These are phyloP conservation scores for Aquanectria penicillioides DNA, from an alignment of 2,329 filamentous ascomycete species.

Conservation along the genomic window DNA sequence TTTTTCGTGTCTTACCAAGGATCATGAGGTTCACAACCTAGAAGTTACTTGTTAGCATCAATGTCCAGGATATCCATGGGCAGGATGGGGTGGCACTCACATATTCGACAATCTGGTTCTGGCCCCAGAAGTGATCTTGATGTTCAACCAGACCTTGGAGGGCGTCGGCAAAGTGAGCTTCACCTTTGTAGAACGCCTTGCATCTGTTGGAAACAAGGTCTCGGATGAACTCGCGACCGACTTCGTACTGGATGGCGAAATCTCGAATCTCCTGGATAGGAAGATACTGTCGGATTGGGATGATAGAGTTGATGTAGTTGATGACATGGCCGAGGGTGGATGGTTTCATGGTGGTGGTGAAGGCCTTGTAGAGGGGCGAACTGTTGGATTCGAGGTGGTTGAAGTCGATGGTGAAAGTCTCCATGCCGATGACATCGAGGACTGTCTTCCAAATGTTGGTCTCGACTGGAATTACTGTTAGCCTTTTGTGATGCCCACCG, in stretches of 20 bases:
- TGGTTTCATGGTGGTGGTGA: constrained; percentile 40
- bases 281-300: constrained; percentile 49
- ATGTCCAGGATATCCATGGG: background rate
- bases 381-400: constrained; percentile 43
- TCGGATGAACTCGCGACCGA: constrained; percentile 45
- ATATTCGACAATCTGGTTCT: constrained; percentile 43
- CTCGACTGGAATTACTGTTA: constrained; percentile 32
- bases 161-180: constrained; percentile 33
- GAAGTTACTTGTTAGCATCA: constrained; percentile 43
- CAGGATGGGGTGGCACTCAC: constrained; percentile 13
- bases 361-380: constrained; percentile 37
- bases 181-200: too few species aligned
- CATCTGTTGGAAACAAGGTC: too few species aligned
- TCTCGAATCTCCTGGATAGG: constrained; percentile 49
- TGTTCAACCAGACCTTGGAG: constrained; percentile 50
- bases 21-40: constrained; percentile 56
- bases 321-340: constrained; percentile 37
- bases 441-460: constrained; percentile 45
- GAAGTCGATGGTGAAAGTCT: constrained; percentile 48
- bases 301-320: constrained; percentile 47
- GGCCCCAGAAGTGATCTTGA: constrained; percentile 32
- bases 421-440: constrained; percentile 48
- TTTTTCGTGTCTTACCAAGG: constrained; percentile 43
- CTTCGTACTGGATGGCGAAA: constrained; percentile 45
- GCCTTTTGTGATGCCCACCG: background rate